Conservation (phyloP, 2,329 filamentous ascomycete genomes). For the Exophiala lecanii-corni region DNA sequence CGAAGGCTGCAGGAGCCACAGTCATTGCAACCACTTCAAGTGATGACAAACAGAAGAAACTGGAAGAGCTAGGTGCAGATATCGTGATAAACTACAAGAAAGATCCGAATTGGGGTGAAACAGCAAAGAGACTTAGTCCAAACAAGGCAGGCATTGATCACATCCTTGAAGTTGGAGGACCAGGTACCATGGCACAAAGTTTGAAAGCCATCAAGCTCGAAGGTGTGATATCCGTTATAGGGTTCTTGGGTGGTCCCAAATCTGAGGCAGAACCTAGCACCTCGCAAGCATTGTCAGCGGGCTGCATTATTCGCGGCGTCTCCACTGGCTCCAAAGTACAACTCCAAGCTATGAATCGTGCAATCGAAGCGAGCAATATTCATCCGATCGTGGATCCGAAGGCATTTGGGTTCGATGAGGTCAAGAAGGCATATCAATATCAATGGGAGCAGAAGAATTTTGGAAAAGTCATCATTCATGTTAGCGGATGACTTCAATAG, state of each 20-base stretch:
- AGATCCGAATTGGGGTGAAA: constrained; percentile 55
- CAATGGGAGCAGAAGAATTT: constrained; percentile 53
- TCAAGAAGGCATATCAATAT: constrained; percentile 52
- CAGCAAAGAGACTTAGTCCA: constrained; percentile 49
- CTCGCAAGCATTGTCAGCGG: constrained; percentile 46
- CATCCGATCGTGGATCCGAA: constrained; percentile 57
- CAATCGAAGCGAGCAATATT: constrained; percentile 56
- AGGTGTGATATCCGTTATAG: constrained; percentile 49
- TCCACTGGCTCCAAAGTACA: constrained; percentile 53
- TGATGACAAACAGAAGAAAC: constrained; percentile 49
- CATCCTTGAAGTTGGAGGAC: constrained; percentile 62
- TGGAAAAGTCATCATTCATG: constrained; percentile 49
- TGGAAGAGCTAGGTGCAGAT: constrained; percentile 54
- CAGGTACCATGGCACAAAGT: constrained; percentile 52
- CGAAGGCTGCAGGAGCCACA: constrained; percentile 47
- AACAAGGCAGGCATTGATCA: constrained; percentile 55
- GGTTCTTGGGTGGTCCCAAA: constrained; percentile 45
- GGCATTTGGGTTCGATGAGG: constrained; percentile 47
- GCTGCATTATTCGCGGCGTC: constrained; percentile 55
- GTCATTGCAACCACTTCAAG: constrained; percentile 59
- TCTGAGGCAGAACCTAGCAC: constrained; percentile 44
- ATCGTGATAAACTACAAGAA: constrained; percentile 59
- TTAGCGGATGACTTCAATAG: neutral
- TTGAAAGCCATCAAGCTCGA: constrained; percentile 42
- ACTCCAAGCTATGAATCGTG: constrained; percentile 56